phyloP scores from a whole-genome alignment of 176 grass and related monocot genomes.

The Triticum urartu region DNA sequence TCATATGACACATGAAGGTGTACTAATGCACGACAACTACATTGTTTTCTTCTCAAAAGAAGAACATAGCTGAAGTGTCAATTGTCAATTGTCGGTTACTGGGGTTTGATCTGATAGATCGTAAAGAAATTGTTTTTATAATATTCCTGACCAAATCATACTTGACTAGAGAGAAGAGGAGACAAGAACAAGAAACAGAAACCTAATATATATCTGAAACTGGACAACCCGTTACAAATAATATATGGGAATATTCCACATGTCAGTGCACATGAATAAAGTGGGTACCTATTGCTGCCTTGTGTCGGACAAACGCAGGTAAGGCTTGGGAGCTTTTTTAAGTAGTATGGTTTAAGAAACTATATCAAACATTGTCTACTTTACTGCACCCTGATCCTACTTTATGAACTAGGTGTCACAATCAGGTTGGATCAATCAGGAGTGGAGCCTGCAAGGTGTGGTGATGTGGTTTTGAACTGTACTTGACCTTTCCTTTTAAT shows the following conservation, averaged over 20 bases:
- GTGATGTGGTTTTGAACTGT: conserved; percentile 17
- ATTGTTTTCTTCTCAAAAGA: conserved; percentile 22
- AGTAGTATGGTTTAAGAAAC: neutral
- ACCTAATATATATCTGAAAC: neutral
- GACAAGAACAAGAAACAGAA: conserved; percentile 14
- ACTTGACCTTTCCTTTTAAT: neutral
- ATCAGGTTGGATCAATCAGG: conserved; percentile 14
- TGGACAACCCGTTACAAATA: neutral
- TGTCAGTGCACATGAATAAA: conserved; percentile 8
- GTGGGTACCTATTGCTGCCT: conserved; percentile 8
- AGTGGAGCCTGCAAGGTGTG: neutral
- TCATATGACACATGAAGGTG: neutral
- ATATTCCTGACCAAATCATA: neutral
- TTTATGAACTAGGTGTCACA: neutral
- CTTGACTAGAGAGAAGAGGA: neutral
- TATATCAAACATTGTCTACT: conserved; percentile 7
- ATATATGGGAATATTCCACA: conserved; percentile 14
- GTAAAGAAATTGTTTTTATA: neutral
- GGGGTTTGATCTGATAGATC: neutral
- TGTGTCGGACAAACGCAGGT: neutral
- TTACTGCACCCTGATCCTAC: conserved; percentile 1
- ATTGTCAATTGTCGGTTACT: neutral
- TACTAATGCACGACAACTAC: neutral
- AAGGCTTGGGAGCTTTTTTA: neutral
- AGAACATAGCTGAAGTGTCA: conserved; percentile 9